These are phyloP conservation scores for Blastocystis sp. DNA, from an alignment of 352 stramenopile genomes.

Conservation along the genomic window DNA sequence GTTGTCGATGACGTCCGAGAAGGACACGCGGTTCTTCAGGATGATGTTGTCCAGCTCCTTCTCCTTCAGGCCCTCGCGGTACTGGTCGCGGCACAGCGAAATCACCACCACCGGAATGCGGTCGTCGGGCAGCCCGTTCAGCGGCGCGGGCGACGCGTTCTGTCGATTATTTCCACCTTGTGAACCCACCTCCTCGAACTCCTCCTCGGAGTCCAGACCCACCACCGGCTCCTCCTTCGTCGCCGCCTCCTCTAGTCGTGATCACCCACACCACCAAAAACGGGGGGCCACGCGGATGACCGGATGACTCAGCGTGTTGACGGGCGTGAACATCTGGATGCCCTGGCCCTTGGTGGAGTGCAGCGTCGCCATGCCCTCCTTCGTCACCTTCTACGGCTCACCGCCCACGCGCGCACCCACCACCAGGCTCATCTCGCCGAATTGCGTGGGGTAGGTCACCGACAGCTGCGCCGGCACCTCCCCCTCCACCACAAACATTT, in stretches of 20 bases:
- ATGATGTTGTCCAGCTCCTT: constrained; percentile 51
- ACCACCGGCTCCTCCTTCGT: not conserved
- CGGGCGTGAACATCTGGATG: not conserved
- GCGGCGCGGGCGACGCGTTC: not conserved
- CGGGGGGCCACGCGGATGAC: not conserved
- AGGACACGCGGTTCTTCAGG: constrained; percentile 50
- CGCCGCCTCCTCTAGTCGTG: not conserved
- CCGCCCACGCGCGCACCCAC: not conserved
- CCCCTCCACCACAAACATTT: constrained; percentile 34
- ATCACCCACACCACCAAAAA: not conserved
- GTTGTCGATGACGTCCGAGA: constrained; percentile 32
- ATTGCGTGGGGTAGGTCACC: constrained; percentile 28
- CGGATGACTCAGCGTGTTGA: constrained; percentile 25
- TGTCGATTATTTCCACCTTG: not conserved
- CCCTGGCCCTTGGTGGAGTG: not conserved
- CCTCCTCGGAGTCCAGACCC: not conserved
- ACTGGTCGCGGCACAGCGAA: constrained; percentile 58
- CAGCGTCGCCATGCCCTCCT: constrained; percentile 43
- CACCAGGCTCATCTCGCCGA: constrained; percentile 14
- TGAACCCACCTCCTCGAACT: not conserved
- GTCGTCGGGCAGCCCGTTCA: not conserved
- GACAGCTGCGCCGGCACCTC: not conserved
- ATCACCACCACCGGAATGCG: constrained; percentile 35
- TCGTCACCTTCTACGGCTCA: not conserved
- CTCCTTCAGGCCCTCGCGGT: constrained; percentile 5